phyloP scores from a whole-genome alignment of 257 asterid genomes.

The Fraxinus excelsior region DNA sequence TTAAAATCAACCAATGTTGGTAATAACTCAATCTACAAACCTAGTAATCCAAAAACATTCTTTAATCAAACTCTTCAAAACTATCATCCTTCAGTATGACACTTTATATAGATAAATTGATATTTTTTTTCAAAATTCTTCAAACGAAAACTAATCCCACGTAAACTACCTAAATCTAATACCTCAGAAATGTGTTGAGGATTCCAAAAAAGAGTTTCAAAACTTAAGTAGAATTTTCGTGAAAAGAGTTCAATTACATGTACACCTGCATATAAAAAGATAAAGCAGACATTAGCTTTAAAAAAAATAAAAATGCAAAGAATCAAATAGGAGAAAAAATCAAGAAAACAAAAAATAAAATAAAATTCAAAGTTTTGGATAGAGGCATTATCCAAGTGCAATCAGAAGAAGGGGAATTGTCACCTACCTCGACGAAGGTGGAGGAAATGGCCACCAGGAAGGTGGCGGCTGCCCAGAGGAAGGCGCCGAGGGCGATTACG shows the following conservation, averaged over 20 bases:
- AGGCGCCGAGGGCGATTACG: constrained; percentile 75
- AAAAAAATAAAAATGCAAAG: neutral
- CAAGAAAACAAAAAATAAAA: neutral
- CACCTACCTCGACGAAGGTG: constrained; percentile 60
- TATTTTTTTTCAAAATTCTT: neutral
- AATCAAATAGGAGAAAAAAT: neutral
- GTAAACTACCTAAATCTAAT: neutral
- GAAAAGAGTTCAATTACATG: neutral
- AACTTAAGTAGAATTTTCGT: neutral
- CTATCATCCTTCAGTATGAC: no score
- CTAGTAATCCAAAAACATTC: neutral
- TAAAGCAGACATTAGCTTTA: neutral
- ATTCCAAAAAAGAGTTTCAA: neutral
- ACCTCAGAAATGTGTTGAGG: neutral
- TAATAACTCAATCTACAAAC: neutral
- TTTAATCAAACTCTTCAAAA: no score
- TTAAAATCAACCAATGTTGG: neutral
- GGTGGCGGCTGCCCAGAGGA: constrained; percentile 92
- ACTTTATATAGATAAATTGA: no score
- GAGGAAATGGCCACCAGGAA: constrained; percentile 66
- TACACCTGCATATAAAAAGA: neutral
- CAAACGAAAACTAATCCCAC: neutral
- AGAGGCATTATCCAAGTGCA: neutral
- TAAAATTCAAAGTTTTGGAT: neutral
- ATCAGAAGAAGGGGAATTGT: neutral